Evolutionary conservation across 2,329 filamentous ascomycete genomes (phyloP).

Genomic region (Trichoderma koningiopsis): DNA sequence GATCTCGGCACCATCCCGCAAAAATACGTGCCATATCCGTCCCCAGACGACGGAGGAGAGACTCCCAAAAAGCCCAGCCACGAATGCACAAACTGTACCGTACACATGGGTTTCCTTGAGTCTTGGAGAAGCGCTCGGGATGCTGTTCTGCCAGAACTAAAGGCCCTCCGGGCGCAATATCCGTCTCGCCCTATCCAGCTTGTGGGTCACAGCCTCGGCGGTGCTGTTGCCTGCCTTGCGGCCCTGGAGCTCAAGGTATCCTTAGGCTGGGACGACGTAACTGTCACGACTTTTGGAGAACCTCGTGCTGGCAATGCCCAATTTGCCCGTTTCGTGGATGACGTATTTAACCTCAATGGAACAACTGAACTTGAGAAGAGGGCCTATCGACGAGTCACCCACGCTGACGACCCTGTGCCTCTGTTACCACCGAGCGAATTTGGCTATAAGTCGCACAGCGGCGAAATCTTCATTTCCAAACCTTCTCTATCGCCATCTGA

Average conservation of each 20-base stretch:
- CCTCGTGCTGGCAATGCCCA: conserved; percentile 66
- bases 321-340: conserved; percentile 58
- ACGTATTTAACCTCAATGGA: conserved; percentile 50
- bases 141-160: conserved; percentile 68
- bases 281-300: conserved; percentile 91
- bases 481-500: conserved; percentile 66
- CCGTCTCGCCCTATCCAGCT: conserved; percentile 75
- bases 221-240: conserved; percentile 86
- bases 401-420: conserved; percentile 84
- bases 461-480: conserved; percentile 85
- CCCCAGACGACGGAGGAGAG: conserved; percentile 47
- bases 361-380: conserved; percentile 39
- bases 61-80: conserved; percentile 45
- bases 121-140: conserved; percentile 79
- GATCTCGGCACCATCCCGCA: conserved; percentile 90
- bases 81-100: conserved; percentile 82
- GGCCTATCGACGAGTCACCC: conserved; percentile 77
- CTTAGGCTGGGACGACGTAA: conserved; percentile 72
- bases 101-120: conserved; percentile 85
- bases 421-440: conserved; percentile 83
- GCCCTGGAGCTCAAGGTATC: conserved; percentile 74
- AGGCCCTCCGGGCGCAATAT: conserved; percentile 59
- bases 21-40: conserved; percentile 84
- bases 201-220: conserved; percentile 89
- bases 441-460: conserved; percentile 82